These are phyloP conservation scores for Cantharellus anzutake DNA, from an alignment of 768 basidiomycete genomes.

Conservation along the genomic window DNA sequence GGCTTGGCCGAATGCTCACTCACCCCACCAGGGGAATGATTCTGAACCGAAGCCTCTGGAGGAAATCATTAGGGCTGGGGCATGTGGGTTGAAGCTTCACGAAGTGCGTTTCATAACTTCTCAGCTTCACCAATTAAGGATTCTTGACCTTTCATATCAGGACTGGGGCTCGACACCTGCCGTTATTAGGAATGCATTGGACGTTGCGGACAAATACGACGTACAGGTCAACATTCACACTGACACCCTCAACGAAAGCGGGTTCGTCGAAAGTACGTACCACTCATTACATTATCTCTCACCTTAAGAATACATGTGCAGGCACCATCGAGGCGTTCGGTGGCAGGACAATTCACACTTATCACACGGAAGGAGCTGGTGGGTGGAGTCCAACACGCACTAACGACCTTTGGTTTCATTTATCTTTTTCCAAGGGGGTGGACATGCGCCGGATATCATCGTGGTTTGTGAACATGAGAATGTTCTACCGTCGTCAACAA, in stretches of 20 bases:
- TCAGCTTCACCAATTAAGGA: not conserved
- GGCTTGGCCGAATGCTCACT: not conserved
- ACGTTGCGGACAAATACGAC: conserved; percentile 78
- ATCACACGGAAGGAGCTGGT: conserved; percentile 94
- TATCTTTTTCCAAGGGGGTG: conserved; percentile 37
- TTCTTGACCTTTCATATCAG: conserved; percentile 6
- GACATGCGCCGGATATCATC: conserved; percentile 96
- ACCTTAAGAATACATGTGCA: conserved; percentile 13
- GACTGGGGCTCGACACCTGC: conserved; percentile 92
- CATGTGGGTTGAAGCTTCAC: conserved; percentile 81
- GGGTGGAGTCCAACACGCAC: not conserved
- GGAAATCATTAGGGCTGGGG: conserved; percentile 70
- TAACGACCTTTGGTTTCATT: not conserved
- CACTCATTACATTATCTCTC: not conserved
- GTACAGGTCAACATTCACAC: conserved; percentile 97
- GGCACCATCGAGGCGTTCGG: conserved; percentile 83
- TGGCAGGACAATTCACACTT: conserved; percentile 84
- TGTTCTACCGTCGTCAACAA: conserved; percentile 90
- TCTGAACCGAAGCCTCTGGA: conserved; percentile 50
- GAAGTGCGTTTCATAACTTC: conserved; percentile 24
- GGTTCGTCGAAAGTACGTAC: conserved; percentile 75
- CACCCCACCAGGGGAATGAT: conserved; percentile 48
- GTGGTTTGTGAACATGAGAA: conserved; percentile 82
- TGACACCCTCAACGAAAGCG: conserved; percentile 93
- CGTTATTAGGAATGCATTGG: conserved; percentile 54